Evolutionary conservation across 352 stramenopile genomes (phyloP).

Genomic region (Phytophthora colocasiae): DNA sequence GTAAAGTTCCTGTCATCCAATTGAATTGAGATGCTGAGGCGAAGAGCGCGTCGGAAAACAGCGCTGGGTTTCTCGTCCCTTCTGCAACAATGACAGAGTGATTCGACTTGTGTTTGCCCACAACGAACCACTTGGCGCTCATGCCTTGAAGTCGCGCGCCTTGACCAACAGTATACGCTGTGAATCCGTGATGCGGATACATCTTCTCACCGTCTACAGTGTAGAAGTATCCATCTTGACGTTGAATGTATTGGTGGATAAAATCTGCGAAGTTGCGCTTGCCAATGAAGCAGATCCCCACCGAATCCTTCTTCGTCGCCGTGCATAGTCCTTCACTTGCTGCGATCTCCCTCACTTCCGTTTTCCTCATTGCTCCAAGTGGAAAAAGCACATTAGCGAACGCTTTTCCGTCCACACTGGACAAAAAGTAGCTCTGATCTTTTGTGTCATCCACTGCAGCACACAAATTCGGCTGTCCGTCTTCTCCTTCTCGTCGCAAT

Average conservation of each 20-base stretch:
- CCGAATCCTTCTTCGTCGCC: slow-evolving; percentile 94
- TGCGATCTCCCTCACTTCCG: slow-evolving; percentile 92
- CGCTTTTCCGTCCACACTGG: slow-evolving; percentile 70
- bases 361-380: slow-evolving; percentile 93
- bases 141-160: slow-evolving; percentile 91
- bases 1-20: slow-evolving; percentile 84
- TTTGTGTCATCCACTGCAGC: slow-evolving; percentile 90
- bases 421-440: slow-evolving; percentile 98
- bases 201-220: slow-evolving; percentile 69
- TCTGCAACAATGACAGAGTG: slow-evolving; percentile 89
- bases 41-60: slow-evolving; percentile 91
- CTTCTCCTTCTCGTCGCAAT: slow-evolving; percentile 48
- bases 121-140: slow-evolving; percentile 91
- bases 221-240: slow-evolving; percentile 82
- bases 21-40: slow-evolving; percentile 84
- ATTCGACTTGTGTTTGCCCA: slow-evolving; percentile 76
- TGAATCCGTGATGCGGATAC: slow-evolving; percentile 79
- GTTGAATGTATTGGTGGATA: slow-evolving; percentile 92
- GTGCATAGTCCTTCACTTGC: slow-evolving; percentile 81
- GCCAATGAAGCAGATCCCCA: slow-evolving; percentile 99
- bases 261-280: slow-evolving; percentile 94
- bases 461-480: slow-evolving; percentile 70
- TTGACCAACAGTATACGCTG: slow-evolving; percentile 95
- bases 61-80: slow-evolving; percentile 90
- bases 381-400: slow-evolving; percentile 95